A percentile compares a stretch with the other conserved stretches of the same genome.
These are phyloP conservation scores for Nepenthes gracilis DNA, from an alignment of 148 eudicot species.

Conservation along the genomic window DNA sequence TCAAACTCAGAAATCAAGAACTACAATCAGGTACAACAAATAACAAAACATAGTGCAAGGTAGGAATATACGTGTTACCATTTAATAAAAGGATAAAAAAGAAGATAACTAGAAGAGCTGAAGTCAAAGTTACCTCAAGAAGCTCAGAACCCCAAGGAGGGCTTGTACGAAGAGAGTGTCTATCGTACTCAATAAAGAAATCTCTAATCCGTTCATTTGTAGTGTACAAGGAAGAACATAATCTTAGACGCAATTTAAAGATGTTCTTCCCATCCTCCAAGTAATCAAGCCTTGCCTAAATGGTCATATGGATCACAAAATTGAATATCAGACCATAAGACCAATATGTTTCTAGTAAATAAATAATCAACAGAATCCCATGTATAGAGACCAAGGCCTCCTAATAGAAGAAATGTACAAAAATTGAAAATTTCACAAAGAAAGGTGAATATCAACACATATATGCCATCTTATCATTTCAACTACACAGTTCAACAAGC, in stretches of 20 bases:
- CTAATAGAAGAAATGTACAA: too few species aligned
- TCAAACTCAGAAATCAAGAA: too few species aligned
- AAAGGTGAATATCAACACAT: too few species aligned
- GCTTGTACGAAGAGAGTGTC: slow-evolving; percentile 94
- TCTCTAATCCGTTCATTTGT: slow-evolving; percentile 91
- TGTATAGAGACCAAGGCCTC: too few species aligned
- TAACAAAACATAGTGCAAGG: too few species aligned
- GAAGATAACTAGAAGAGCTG: not conserved
- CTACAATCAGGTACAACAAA: too few species aligned
- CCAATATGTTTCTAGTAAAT: not conserved
- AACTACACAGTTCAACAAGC: too few species aligned
- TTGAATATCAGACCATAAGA: not conserved
- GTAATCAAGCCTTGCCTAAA: slow-evolving; percentile 86
- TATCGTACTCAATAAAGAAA: slow-evolving; percentile 92
- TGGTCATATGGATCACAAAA: slow-evolving; percentile 1
- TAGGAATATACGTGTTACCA: not conserved
- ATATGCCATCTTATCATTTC: too few species aligned
- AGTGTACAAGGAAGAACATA: slow-evolving; percentile 91
- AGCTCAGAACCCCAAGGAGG: slow-evolving; percentile 99
- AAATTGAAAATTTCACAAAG: too few species aligned
- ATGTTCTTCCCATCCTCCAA: slow-evolving; percentile 93
- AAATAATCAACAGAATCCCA: not conserved
- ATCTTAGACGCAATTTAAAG: slow-evolving; percentile 68
- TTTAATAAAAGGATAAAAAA: not conserved
- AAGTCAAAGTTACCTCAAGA: slow-evolving; percentile 59